Evolutionary conservation across 2,329 filamentous ascomycete species (phyloP), one percentile per base, ranked within the genome.

Genomic region (Hypoxylon rubiginosum): DNA sequence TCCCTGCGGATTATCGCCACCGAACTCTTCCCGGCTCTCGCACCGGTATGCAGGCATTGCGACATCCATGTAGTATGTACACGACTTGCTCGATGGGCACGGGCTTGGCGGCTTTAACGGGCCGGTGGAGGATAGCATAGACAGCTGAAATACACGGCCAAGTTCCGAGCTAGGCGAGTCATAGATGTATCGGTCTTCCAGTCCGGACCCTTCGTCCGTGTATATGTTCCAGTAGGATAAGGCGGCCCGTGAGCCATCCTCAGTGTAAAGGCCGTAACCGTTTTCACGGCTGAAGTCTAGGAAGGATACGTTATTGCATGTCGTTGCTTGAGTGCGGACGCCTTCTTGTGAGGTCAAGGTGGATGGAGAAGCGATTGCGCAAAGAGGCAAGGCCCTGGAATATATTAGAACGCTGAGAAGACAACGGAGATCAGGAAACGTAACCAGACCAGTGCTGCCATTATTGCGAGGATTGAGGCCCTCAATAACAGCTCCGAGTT

Each of bases 331-430:
- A 3, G 36, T 59, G n/a, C 32, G 43, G 39, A 41, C 34, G 5
- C 55, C 66, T 6, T 55, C 34, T 53, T 17, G 36, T 8, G 46
- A 32, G 2, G 56, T 68, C 21, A 68, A n/a, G 5, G 66, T 66
- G 8, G 66, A 66, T 3, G 66, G 66, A 10, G 62, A 63, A 54
- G 66, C 66, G 32, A 68, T 68, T 2, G 66, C 62, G 24, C 66
- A 62, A 5, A 68, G 39, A 30, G 66, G 66, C 11, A 68, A 46
- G 21, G 51, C 43, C 66, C 62, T 68, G 30, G 6, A 7, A 24
- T 1, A 7, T 19, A 26, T 46, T 32, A 32, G 34, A 45, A 17
- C 30, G 36, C n/a, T 30, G 28, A 62, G 17, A 43, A 10, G 41
- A 24, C 1, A 36, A 34, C 4, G 13, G 5, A 15, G 32, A 19